Conservation (phyloP, 2,329 filamentous ascomycete species). For the Botrytis cinerea region DNA sequence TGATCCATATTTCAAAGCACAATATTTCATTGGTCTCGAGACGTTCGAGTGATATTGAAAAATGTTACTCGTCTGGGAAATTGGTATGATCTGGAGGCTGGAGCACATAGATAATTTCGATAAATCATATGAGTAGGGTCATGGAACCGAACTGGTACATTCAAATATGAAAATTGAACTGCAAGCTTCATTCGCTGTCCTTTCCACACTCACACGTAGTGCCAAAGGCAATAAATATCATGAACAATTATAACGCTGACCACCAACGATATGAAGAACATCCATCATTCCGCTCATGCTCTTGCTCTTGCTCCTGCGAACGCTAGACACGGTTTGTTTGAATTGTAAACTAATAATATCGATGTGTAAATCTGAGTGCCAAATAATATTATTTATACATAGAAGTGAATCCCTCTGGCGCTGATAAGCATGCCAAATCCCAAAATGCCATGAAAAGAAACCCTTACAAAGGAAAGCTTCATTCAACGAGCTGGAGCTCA, state of each 20-base stretch:
- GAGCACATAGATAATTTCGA: neutral
- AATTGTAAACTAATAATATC: neutral
- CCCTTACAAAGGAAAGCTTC: constrained; percentile 14
- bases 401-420: neutral
- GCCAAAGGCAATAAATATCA: neutral
- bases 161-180: neutral
- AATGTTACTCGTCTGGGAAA: neutral
- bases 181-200: neutral
- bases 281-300: neutral
- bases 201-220: neutral
- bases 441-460: neutral
- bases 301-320: neutral
- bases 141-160: neutral
- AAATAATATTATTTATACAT: neutral
- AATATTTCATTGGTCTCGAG: neutral
- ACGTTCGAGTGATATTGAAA: neutral
- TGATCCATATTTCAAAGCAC: neutral
- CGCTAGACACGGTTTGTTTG: neutral
- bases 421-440: neutral
- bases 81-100: neutral
- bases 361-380: neutral
- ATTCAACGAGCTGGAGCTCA: constrained; percentile 69
- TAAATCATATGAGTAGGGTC: neutral
- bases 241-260: neutral
- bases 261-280: neutral